Evolutionary conservation across 768 basidiomycete species (phyloP), one percentile per base, ranked within the genome.

Genomic region (Candolleomyces efflorescens): DNA sequence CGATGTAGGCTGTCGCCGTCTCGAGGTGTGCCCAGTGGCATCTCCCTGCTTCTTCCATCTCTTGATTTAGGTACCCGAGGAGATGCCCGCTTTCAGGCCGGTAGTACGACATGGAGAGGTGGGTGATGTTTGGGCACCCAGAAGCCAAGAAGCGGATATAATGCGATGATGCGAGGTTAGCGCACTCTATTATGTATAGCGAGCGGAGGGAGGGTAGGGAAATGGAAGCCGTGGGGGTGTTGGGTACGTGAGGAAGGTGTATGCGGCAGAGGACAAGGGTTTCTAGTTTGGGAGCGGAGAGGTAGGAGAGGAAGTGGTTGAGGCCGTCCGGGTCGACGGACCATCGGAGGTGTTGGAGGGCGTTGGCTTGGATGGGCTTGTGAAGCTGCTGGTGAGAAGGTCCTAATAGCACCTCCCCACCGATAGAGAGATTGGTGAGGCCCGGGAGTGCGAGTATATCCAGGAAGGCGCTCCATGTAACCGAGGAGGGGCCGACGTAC

Each of bases 71-170:
- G 51, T 53, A 58, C 17, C 32, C 44, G 46, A 58, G 43, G 46
- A 58, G 57, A 18, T 58, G 50, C 1, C 57, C 51, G 13, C 32
- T 26, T 17, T 39, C 18, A 0, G 57, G 57, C 3, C 37, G 57
- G 43, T 58, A 58, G 47, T 58, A 58, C n/a, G 57, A 58, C 57
- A 58, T 58, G 26, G 41, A 45, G 41, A 58, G 57, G 50, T 53
- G 50, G 3, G 12, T 18, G 44, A 58, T 7, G 51, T 47, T 53
- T 1, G 57, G 57, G 20, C 57, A 44, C n/a, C 41, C 57, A 12
- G 26, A 45, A 15, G 57, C 57, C 3, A 58, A 27, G 57, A 58
- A 58, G 15, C 18, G 50, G 13, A 58, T 47, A 51, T 26, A 52
- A 37, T 58, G 22, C 3, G 39, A 23, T 12, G 23, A 12, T 32